Evolutionary conservation across 2,329 filamentous ascomycete species (phyloP).

Genomic region (Fusarium oligoseptatum): DNA sequence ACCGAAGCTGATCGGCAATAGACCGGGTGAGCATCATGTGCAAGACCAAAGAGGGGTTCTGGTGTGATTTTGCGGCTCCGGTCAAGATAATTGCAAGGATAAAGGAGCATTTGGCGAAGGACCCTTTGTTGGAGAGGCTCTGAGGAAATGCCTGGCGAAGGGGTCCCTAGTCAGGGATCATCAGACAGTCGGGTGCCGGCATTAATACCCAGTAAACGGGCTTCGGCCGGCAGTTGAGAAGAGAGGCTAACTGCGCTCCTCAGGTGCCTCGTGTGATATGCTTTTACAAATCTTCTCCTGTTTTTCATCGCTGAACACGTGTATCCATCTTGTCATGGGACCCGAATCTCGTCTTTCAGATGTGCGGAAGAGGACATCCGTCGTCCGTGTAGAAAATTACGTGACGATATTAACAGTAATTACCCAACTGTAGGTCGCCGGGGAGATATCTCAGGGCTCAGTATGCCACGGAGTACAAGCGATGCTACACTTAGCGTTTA

Average conservation of each 20-base stretch:
- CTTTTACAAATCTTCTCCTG: not conserved
- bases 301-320: not conserved
- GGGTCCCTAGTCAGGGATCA: not conserved
- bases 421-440: not conserved
- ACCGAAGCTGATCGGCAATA: not conserved
- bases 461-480: no score
- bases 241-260: not conserved
- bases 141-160: not conserved
- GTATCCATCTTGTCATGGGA: not conserved
- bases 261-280: not conserved
- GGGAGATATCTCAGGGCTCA: not conserved
- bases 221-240: not conserved
- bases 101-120: not conserved
- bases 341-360: not conserved
- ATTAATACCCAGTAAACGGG: not conserved
- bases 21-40: not conserved
- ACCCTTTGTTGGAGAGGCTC: not conserved
- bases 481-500: not conserved
- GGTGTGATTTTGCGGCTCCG: constrained; percentile 20
- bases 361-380: not conserved
- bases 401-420: not conserved
- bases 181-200: not conserved
- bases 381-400: not conserved
- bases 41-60: constrained; percentile 14
- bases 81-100: not conserved